Percentiles rank a stretch among this genome's conserved stretches.
phyloP scores from a whole-genome alignment of 805 yeast species.

The Priceomyces castillae region DNA sequence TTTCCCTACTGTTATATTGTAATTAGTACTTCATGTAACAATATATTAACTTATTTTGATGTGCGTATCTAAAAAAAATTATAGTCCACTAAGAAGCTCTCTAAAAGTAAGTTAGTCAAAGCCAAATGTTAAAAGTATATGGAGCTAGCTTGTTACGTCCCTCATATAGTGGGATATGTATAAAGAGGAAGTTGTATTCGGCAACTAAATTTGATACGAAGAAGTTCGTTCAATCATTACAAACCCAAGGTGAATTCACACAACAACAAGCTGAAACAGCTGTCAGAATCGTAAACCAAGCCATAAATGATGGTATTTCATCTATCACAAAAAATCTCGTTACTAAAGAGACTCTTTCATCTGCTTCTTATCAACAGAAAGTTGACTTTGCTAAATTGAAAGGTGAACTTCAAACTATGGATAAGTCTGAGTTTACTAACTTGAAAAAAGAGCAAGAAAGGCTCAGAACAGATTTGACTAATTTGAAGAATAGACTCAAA shows the following conservation, averaged over 20 bases:
- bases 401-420: conserved; percentile 87
- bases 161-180: background rate
- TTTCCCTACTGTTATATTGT: too few relatives aligned
- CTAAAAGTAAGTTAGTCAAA: background rate
- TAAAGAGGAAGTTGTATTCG: conserved; percentile 17
- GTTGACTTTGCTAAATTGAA: conserved; percentile 94
- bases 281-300: conserved; percentile 65
- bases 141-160: background rate
- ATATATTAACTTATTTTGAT: background rate
- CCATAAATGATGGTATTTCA: conserved; percentile 76
- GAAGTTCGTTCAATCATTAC: conserved; percentile 62
- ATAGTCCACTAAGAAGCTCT: background rate
- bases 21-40: conserved; percentile 1
- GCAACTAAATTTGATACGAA: conserved; percentile 70
- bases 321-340: conserved; percentile 75
- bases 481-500: conserved; percentile 74
- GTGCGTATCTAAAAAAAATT: background rate
- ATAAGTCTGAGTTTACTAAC: conserved; percentile 77
- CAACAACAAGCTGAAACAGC: conserved; percentile 78
- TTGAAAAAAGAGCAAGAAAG: conserved; percentile 86
- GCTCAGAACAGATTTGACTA: conserved; percentile 79
- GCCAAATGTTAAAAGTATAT: background rate
- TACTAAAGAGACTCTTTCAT: conserved; percentile 77
- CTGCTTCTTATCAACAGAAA: conserved; percentile 90
- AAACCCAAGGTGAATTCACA: conserved; percentile 65